These are phyloP conservation scores for Carnegiea gigantea DNA, from an alignment of 179 eudicot genomes.

Conservation along the genomic window DNA sequence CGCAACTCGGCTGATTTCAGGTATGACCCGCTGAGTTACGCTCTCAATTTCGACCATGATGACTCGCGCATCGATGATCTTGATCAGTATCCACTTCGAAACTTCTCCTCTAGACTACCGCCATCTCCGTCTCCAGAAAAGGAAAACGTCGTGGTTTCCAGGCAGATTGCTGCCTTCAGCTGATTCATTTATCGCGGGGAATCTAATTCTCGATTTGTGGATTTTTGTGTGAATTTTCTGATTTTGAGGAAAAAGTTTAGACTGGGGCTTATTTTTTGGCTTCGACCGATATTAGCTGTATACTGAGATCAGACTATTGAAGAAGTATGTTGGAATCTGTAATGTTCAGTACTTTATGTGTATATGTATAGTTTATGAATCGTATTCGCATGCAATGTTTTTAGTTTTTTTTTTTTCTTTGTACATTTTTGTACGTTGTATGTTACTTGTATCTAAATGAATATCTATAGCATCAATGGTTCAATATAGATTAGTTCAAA, in stretches of 20 bases:
- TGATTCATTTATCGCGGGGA: not conserved
- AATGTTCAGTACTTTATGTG: not conserved
- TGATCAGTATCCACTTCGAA: constrained; percentile 26
- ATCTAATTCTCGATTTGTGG: not conserved
- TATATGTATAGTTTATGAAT: too few species aligned
- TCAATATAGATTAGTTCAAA: too few species aligned
- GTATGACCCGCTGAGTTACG: constrained; percentile 44
- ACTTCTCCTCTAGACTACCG: constrained; percentile 37
- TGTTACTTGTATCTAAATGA: too few species aligned
- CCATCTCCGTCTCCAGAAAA: constrained; percentile 22
- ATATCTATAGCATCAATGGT: too few species aligned
- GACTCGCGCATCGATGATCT: constrained; percentile 26
- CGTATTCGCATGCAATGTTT: too few species aligned
- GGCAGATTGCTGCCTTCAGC: constrained; percentile 7
- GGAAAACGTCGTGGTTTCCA: constrained; percentile 14
- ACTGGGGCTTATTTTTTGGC: not conserved
- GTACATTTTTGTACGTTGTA: too few species aligned
- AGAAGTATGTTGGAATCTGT: not conserved
- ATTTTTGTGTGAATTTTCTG: not conserved
- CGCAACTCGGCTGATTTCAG: constrained; percentile 30
- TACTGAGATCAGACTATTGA: not conserved
- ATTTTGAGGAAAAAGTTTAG: not conserved
- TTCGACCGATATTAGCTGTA: not conserved
- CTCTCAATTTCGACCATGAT: constrained; percentile 46
- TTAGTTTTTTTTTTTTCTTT: too few species aligned